phyloP scores from a whole-genome alignment of 441 rosid genomes.

The Euphorbia celastroides region DNA sequence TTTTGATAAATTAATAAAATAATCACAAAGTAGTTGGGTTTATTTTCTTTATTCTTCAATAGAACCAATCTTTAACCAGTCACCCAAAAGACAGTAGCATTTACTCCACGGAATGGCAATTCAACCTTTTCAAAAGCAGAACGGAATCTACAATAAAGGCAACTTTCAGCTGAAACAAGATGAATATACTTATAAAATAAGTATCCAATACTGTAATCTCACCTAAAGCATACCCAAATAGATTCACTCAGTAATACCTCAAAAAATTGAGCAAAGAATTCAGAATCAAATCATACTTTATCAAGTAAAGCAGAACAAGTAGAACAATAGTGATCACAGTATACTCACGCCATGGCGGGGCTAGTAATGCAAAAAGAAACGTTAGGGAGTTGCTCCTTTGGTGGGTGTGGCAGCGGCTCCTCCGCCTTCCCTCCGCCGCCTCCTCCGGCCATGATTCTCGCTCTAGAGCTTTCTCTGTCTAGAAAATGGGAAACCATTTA shows the following conservation, averaged over 20 bases:
- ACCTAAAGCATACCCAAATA: conserved; percentile 21
- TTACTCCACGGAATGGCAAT: conserved; percentile 18
- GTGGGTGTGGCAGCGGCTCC: conserved; percentile 83
- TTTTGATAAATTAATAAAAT: not conserved
- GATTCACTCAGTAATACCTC: conserved; percentile 26
- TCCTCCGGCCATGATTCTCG: conserved; percentile 56
- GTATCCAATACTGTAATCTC: conserved; percentile 14
- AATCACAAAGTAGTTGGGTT: conserved; percentile 11
- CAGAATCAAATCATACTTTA: conserved; percentile 9
- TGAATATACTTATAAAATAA: conserved; percentile 18
- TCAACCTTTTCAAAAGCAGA: conserved; percentile 27
- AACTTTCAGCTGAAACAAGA: conserved; percentile 28
- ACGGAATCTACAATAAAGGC: too few relatives aligned
- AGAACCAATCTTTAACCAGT: conserved; percentile 14
- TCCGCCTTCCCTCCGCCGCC: conserved; percentile 38
- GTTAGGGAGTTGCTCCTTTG: conserved; percentile 84
- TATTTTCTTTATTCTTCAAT: conserved; percentile 4
- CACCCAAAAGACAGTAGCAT: conserved; percentile 3
- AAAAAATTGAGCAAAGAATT: conserved; percentile 17
- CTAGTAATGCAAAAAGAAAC: conserved; percentile 82
- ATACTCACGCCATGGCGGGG: conserved; percentile 97
- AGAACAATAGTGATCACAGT: conserved; percentile 1
- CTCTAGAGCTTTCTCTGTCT: too few relatives aligned
- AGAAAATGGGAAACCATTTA: not conserved
- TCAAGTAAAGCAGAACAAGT: not conserved